Evolutionary conservation across 257 asterid species (phyloP).

Genomic region (Pogostemon cablin): DNA sequence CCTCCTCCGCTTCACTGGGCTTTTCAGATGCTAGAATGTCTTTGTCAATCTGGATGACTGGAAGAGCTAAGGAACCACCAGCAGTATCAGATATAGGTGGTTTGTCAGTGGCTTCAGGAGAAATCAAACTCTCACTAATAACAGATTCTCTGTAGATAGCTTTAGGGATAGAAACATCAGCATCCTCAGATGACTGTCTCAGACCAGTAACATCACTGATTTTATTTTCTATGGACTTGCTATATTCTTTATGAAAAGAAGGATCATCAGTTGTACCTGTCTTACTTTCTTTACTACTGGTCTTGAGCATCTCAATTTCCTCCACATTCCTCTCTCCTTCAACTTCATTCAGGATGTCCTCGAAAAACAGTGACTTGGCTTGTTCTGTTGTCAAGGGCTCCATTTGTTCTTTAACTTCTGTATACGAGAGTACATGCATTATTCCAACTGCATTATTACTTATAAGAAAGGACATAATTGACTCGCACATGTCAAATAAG

Average conservation of each 20-base stretch:
- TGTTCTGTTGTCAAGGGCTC: conserved; percentile 61
- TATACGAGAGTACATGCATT: conserved; percentile 29
- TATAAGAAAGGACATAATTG: conserved; percentile 9
- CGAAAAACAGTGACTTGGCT: conserved; percentile 56
- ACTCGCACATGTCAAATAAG: not conserved
- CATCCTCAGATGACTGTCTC: conserved; percentile 46
- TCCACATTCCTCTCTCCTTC: conserved; percentile 43
- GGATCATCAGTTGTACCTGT: conserved; percentile 46
- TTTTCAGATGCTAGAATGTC: conserved; percentile 43
- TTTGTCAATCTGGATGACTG: conserved; percentile 44
- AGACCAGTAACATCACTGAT: conserved; percentile 42
- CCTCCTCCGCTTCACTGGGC: conserved; percentile 44
- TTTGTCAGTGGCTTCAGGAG: conserved; percentile 47
- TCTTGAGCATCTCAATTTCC: conserved; percentile 49
- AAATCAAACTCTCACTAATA: conserved; percentile 43
- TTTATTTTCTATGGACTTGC: conserved; percentile 48
- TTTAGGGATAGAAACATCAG: conserved; percentile 38
- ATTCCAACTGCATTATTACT: not conserved
- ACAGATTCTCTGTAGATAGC: conserved; percentile 46
- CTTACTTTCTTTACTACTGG: conserved; percentile 44
- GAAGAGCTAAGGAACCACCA: conserved; percentile 40
- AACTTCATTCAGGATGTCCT: conserved; percentile 42
- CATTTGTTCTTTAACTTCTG: conserved; percentile 67
- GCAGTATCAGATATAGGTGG: conserved; percentile 43
- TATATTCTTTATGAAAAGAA: conserved; percentile 41